Base-by-base conservation (phyloP, 352 stramenopile species). In the Phytophthora pistaciae region DNA sequence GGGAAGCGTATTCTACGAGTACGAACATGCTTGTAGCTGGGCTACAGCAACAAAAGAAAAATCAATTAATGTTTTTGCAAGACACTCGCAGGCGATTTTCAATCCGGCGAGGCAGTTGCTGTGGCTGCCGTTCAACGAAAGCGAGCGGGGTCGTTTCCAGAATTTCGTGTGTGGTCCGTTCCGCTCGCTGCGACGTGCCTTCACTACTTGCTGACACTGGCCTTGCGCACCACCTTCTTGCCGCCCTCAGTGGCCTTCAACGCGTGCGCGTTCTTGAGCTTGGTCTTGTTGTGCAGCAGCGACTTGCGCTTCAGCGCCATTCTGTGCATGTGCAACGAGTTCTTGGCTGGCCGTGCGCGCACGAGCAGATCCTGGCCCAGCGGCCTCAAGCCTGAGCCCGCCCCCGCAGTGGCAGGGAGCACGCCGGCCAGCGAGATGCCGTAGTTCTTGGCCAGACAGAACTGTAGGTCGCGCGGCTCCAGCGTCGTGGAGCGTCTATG, bases 361-460 rank as follows among this genome's bases (percentile, higher is more conserved):
- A 91, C 74, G 21, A 89, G 58, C 31, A 92, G 59, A 36, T 94
- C 87, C 18, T 88, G 74, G 14, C 79, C 79, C 25, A 92, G 68
- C 23, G 85, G 80, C 29, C 85, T 88, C 29, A 92, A 63, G n/a
- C 54, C 50, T 11, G 65, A 68, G 3, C 50, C 66, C 16, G 36
- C 16, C 23, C 46, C 25, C 5, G 60, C n/a, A 5, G 66, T 50
- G 31, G 64, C 44, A 49, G 75, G 74, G 18, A 90, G 73, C 65
- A 88, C 83, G 13, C 87, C 87, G 5, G 84, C 86, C 46, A 96
- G 74, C 20, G 89, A 94, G 64, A 96, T 92, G 65, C 89, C 86
- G 58, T 96, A 92, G 74, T 92, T 95, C 77, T 96, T 96, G 66
- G 85, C 84, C 52, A 96, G 74, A 61, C 79, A 92, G 27, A 96